Percentiles rank a stretch among this genome's conserved stretches.
Evolutionary conservation across 2,329 filamentous ascomycete genomes (phyloP).

Genomic region (Fusarium hainanense): DNA sequence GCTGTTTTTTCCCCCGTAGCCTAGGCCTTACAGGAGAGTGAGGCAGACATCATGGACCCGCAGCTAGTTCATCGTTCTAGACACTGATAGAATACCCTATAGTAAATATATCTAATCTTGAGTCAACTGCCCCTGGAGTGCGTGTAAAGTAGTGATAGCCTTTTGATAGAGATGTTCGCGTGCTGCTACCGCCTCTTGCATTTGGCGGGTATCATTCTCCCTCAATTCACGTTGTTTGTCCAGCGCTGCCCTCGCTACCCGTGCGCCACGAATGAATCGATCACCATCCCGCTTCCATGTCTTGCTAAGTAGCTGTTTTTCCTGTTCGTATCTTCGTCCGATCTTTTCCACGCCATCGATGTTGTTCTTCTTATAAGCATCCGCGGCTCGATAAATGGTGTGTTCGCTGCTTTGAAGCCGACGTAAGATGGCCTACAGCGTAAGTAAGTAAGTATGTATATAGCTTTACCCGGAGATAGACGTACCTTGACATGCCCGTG

Average conservation of each 20-base stretch:
- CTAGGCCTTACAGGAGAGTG: no score
- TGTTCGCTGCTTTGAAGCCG: slow-evolving; percentile 42
- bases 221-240: slow-evolving; percentile 7
- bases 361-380: slow-evolving; percentile 39
- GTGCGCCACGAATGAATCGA: slow-evolving; percentile 29
- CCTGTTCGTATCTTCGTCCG: slow-evolving; percentile 34
- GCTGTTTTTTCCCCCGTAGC: no score
- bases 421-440: slow-evolving; percentile 24
- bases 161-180: slow-evolving; percentile 34
- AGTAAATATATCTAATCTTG: background rate
- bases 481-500: slow-evolving; percentile 45
- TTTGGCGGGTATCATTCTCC: slow-evolving; percentile 1
- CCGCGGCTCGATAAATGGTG: slow-evolving; percentile 29
- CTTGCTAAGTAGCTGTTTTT: slow-evolving; percentile 30
- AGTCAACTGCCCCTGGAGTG: slow-evolving; percentile 33
- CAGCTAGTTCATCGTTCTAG: no score
- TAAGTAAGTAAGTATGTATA: no score
- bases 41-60: no score
- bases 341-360: slow-evolving; percentile 40
- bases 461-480: background rate
- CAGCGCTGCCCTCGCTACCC: slow-evolving; percentile 18
- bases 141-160: slow-evolving; percentile 38
- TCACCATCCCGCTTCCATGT: slow-evolving; percentile 32
- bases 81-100: background rate
- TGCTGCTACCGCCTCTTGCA: slow-evolving; percentile 23